phyloP scores from a whole-genome alignment of 805 yeast species.

The Priceomyces haplophilus region DNA sequence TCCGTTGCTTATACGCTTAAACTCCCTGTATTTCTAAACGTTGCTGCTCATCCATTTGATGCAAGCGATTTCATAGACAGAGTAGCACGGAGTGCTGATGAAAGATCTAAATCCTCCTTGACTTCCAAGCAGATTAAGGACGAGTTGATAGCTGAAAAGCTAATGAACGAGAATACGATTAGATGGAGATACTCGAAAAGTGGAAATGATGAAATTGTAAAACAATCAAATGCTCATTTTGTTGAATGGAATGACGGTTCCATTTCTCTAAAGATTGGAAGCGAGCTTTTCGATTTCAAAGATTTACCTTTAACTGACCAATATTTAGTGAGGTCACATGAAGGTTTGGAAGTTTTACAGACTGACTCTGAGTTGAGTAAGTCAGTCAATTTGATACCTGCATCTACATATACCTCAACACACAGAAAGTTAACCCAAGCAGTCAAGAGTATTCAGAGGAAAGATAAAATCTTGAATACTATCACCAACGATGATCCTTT shows the following conservation, averaged over 20 bases:
- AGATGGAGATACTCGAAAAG: slow-evolving; percentile 91
- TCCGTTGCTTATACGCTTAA: slow-evolving; percentile 49
- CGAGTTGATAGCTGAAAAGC: slow-evolving; percentile 53
- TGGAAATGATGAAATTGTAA: slow-evolving; percentile 66
- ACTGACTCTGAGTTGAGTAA: slow-evolving; percentile 64
- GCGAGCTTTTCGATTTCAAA: slow-evolving; percentile 79
- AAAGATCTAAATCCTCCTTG: slow-evolving; percentile 22
- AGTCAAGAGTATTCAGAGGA: slow-evolving; percentile 48
- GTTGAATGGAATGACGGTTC: slow-evolving; percentile 95
- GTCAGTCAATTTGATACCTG: slow-evolving; percentile 75
- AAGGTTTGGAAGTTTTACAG: slow-evolving; percentile 67
- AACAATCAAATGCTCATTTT: slow-evolving; percentile 86
- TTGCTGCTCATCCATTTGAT: slow-evolving; percentile 87
- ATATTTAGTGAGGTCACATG: slow-evolving; percentile 67
- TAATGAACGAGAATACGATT: slow-evolving; percentile 77
- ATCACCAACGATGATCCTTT: slow-evolving; percentile 66
- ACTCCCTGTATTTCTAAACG: slow-evolving; percentile 77
- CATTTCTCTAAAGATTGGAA: slow-evolving; percentile 79
- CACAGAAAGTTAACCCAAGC: slow-evolving; percentile 78
- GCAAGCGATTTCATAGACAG: slow-evolving; percentile 59
- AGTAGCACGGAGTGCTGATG: slow-evolving; percentile 36
- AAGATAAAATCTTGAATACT: slow-evolving; percentile 49
- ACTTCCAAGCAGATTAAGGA: slow-evolving; percentile 46
- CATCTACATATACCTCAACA: slow-evolving; percentile 82
- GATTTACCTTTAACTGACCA: slow-evolving; percentile 65